Evolutionary conservation across 2,329 filamentous ascomycete genomes (phyloP).

Genomic region (Ophiostoma australiae): DNA sequence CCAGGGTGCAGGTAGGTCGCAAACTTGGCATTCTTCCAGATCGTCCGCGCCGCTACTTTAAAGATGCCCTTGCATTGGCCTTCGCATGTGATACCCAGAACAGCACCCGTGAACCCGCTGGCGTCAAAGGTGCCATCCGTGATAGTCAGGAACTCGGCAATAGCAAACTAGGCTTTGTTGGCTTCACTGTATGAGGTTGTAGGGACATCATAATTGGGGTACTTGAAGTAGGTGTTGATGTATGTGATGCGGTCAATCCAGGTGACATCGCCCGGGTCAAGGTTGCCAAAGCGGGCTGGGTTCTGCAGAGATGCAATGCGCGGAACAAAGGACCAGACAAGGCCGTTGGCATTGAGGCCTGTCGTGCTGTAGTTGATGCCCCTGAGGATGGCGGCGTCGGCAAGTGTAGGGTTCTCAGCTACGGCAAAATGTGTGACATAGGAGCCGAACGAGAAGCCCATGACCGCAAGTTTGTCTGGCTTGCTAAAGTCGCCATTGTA

Average conservation of each 20-base stretch:
- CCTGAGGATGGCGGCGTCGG: neutral
- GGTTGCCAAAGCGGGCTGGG: neutral
- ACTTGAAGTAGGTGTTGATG: slow-evolving; percentile 4
- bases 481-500: neutral
- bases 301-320: slow-evolving; percentile 1
- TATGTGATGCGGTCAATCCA: slow-evolving; percentile 6
- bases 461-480: neutral
- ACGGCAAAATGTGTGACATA: neutral
- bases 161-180: neutral
- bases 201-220: neutral
- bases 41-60: neutral
- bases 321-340: neutral
- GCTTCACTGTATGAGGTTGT: neutral
- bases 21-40: slow-evolving; percentile 1
- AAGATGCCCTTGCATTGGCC: neutral
- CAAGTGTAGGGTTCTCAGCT: neutral
- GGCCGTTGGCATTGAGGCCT: neutral
- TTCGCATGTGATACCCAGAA: neutral
- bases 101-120: neutral
- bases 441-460: slow-evolving; percentile 3
- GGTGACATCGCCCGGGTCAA: neutral
- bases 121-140: neutral
- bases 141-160: slow-evolving; percentile 6
- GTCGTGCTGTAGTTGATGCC: neutral
- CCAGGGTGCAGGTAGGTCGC: neutral